Conservation (phyloP, 2,329 filamentous ascomycete genomes). For the Cadophora gregata region DNA sequence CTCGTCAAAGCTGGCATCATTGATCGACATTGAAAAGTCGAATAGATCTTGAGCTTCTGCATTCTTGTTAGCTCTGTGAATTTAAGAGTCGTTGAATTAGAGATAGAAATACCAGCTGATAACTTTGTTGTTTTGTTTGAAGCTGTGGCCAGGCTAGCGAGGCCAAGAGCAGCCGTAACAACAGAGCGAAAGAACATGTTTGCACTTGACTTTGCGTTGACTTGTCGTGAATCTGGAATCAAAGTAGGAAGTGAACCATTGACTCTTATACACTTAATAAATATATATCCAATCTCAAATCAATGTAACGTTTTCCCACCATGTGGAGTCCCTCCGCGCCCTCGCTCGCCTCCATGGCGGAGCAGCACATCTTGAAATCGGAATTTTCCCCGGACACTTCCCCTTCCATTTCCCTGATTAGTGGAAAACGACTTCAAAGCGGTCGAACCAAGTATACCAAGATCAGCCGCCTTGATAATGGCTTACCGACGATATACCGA, state of each 20-base stretch:
- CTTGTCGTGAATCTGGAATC: background rate
- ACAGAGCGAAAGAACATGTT: background rate
- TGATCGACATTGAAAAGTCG: constrained; percentile 49
- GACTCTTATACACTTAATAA: background rate
- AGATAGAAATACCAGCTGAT: constrained; percentile 9
- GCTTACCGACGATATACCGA: background rate
- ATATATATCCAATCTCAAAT: background rate
- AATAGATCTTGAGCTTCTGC: constrained; percentile 46
- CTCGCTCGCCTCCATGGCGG: background rate
- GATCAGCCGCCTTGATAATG: background rate
- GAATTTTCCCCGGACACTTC: background rate
- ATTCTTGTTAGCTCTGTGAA: background rate
- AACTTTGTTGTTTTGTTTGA: constrained; percentile 9
- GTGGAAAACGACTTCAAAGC: background rate
- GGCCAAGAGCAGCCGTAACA: background rate
- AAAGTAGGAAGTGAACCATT: background rate
- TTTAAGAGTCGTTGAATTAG: background rate
- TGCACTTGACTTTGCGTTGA: background rate
- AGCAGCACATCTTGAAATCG: background rate
- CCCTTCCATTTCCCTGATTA: background rate
- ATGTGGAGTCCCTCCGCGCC: background rate
- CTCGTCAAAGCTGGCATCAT: constrained; percentile 49
- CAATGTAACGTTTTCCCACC: background rate
- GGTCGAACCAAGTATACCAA: background rate
- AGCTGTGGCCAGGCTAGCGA: constrained; percentile 1